Percentiles rank a stretch among this genome's conserved stretches.
These are phyloP conservation scores for Xylaria sp. DNA, from an alignment of 2,329 filamentous ascomycete genomes.

Conservation along the genomic window DNA sequence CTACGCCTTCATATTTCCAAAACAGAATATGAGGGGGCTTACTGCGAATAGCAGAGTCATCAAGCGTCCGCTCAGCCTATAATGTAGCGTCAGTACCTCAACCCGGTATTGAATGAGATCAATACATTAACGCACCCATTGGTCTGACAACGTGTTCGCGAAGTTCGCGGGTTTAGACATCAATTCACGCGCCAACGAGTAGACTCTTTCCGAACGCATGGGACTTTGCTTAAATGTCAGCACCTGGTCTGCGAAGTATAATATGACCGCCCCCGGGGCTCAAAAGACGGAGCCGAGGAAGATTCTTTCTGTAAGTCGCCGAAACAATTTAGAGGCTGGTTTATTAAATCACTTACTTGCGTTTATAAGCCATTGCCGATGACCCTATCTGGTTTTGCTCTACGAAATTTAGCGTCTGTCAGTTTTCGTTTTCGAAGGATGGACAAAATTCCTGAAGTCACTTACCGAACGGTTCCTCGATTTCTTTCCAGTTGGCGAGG, in stretches of 20 bases:
- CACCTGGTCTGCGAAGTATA: neutral
- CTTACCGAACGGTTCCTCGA: constrained; percentile 75
- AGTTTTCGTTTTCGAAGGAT: constrained; percentile 1
- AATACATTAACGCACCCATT: constrained; percentile 66
- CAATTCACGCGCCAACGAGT: constrained; percentile 48
- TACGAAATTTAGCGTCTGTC: constrained; percentile 63
- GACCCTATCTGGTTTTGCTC: constrained; percentile 75
- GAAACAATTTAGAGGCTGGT: neutral
- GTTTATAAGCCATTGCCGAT: constrained; percentile 62
- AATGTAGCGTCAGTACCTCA: neutral
- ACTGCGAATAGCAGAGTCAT: constrained; percentile 77
- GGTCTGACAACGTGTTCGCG: constrained; percentile 73
- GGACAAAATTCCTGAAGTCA: neutral
- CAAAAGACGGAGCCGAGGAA: neutral
- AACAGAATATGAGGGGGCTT: constrained; percentile 6
- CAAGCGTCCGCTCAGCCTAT: constrained; percentile 66
- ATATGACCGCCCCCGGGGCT: neutral
- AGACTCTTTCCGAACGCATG: constrained; percentile 51
- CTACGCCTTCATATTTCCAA: neutral
- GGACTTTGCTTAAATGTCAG: constrained; percentile 28
- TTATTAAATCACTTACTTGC: constrained; percentile 32
- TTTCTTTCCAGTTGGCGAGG: constrained; percentile 79
- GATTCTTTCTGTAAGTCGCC: neutral
- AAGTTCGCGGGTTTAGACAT: constrained; percentile 54
- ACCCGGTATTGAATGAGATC: neutral